phyloP scores from a whole-genome alignment of 75 land plant genomes.

The Cupressus sempervirens region DNA sequence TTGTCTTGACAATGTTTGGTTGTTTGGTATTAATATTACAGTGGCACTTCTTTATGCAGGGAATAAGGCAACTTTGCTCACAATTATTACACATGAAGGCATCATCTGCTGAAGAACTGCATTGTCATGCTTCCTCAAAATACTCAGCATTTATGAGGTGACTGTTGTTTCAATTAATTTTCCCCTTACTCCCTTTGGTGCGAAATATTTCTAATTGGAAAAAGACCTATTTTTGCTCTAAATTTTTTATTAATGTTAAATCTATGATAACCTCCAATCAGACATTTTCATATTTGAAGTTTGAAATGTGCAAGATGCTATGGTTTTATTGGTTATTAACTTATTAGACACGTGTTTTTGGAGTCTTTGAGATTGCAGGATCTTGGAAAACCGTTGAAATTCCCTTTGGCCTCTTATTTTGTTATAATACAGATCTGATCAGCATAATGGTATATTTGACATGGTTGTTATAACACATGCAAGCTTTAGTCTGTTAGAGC shows the following conservation, averaged over 20 bases:
- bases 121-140: constrained; percentile 42
- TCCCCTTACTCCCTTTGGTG: too few species aligned
- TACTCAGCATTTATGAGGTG: constrained; percentile 61
- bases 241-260: neutral
- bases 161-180: constrained; percentile 2
- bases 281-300: neutral
- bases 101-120: constrained; percentile 64
- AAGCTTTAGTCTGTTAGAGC: neutral
- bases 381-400: neutral
- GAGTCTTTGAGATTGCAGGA: neutral
- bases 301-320: neutral
- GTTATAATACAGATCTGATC: neutral
- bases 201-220: neutral
- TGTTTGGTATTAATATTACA: neutral
- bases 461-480: neutral
- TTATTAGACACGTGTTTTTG: neutral
- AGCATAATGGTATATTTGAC: neutral
- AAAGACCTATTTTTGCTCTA: neutral
- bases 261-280: neutral
- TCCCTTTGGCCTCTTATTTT: neutral
- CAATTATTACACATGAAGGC: constrained; percentile 63
- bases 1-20: neutral
- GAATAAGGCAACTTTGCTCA: constrained; percentile 67
- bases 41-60: constrained; percentile 28
- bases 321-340: neutral